Conservation (phyloP, 2,329 filamentous ascomycete species). For the Aspergillus japonicus region DNA sequence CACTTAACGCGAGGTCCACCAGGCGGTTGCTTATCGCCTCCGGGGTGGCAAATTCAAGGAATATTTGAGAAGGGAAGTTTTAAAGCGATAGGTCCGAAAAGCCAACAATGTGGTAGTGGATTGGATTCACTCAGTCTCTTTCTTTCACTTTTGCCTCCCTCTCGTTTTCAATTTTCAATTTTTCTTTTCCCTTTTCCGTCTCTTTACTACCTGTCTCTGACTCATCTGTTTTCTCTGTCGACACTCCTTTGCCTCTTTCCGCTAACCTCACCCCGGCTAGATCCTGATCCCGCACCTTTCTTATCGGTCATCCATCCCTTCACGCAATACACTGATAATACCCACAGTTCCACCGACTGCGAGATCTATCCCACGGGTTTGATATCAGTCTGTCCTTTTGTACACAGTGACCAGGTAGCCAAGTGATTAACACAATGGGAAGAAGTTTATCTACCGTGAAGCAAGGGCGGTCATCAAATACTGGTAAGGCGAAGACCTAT, state of each 20-base stretch:
- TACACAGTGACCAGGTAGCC: not conserved
- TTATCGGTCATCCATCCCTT: not conserved
- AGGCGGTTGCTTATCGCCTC: slow-evolving; percentile 13
- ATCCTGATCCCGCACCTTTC: not conserved
- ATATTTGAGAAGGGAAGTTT: not conserved
- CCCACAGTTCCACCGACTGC: not conserved
- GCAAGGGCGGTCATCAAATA: slow-evolving; percentile 1
- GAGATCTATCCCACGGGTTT: not conserved
- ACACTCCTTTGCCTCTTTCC: not conserved
- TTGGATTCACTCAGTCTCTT: not conserved
- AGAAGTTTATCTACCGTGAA: slow-evolving; percentile 11
- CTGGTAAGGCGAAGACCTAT: slow-evolving; percentile 5
- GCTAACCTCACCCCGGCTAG: not conserved
- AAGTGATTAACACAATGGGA: slow-evolving; percentile 6
- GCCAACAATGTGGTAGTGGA: not conserved
- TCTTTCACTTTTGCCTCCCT: not conserved
- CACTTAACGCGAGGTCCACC: slow-evolving; percentile 38
- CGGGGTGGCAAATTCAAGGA: slow-evolving; percentile 6
- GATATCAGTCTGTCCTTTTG: not conserved
- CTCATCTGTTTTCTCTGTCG: not conserved
- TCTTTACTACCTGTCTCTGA: not conserved
- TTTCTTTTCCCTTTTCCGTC: not conserved
- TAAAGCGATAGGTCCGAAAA: not conserved
- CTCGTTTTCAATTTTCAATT: not conserved
- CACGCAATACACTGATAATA: not conserved